Base-by-base conservation (phyloP, 352 stramenopile genomes). In the Globisporangium viniferum region DNA sequence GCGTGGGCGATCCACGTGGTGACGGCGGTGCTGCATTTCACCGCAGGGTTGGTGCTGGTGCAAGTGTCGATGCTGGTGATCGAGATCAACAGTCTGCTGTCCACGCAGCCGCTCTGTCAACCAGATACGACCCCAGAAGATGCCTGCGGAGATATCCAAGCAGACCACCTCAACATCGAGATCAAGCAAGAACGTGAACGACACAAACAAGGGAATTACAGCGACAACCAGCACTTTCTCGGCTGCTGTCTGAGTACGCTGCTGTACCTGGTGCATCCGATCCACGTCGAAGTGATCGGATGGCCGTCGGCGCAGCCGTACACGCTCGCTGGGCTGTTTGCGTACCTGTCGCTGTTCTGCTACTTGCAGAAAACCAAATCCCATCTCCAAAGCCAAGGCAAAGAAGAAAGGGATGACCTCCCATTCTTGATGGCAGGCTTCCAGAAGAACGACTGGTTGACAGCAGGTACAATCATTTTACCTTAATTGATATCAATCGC, bases 281-380 rank as follows among this genome's bases (percentile, higher is more conserved):
- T 89, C 44, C 70, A 90, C 49, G 77, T 90, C 4, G 39, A 48
- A 48, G 39, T 48, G 14, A 14, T 48, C 14, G 39, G 14, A 4
- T 48, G 39, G 39, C 79, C 84, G 31, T 93, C 84, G 0, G 82
- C 80, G 1, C 81, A 93, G 66, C 83, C 86, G 1, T 93, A 94
- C 59, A 67, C 84, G 2, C 71, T 91, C 12, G 77, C 77, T 3
- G 74, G 73, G 5, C 48, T 91, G 10, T 90, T 93, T 58, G 75
- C 74, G 14, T 72, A 82, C 57, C 57, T 91, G 10, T 73, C 74
- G 5, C 44, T 89, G 1, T 75, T 73, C 33, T 64, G 76, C 15
- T 75, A 84, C 59, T 31, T 41, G 35, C 46, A 12, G 41, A 48
- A 55, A 1, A 24, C 77, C 31, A 49, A 27, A 29, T 29, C 33